Conservation (phyloP, 192 early-diverging fungal species). For the Gonapodya prolifera region DNA sequence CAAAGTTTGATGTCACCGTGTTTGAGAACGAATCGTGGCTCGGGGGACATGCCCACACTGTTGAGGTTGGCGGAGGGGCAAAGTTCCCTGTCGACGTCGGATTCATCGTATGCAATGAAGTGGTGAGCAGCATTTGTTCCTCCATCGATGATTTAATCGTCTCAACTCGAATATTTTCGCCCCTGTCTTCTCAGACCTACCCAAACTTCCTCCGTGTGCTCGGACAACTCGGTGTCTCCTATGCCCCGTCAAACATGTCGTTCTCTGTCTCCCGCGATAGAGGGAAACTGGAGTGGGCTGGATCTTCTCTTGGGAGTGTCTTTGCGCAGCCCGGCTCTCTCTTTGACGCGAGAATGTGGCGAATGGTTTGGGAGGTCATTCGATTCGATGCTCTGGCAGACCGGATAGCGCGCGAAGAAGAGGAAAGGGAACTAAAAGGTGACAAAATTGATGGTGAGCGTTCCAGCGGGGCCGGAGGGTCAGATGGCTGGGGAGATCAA, state of each 20-base stretch:
- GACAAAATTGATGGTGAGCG: background rate
- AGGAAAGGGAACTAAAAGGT: slow-evolving; percentile 17
- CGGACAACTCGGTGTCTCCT: slow-evolving; percentile 23
- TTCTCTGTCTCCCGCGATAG: slow-evolving; percentile 46
- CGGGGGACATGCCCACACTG: slow-evolving; percentile 55
- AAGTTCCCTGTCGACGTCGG: slow-evolving; percentile 48
- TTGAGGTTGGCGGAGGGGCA: slow-evolving; percentile 10
- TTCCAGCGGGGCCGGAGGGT: background rate
- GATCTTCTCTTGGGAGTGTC: slow-evolving; percentile 31
- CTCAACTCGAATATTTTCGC: too few relatives aligned
- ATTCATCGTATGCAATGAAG: slow-evolving; percentile 50
- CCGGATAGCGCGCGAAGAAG: slow-evolving; percentile 28
- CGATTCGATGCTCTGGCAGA: slow-evolving; percentile 40
- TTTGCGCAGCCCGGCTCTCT: slow-evolving; percentile 44
- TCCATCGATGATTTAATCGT: too few relatives aligned
- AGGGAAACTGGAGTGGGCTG: slow-evolving; percentile 53
- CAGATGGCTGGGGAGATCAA: slow-evolving; percentile 8
- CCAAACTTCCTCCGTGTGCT: slow-evolving; percentile 43
- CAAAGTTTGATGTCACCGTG: slow-evolving; percentile 25
- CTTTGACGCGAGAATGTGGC: slow-evolving; percentile 25
- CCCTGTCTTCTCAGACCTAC: slow-evolving; percentile 18
- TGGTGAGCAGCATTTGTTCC: slow-evolving; percentile 20
- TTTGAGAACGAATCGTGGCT: slow-evolving; percentile 35
- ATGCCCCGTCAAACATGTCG: slow-evolving; percentile 35
- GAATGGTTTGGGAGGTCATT: slow-evolving; percentile 36